Evolutionary conservation across 2,329 filamentous ascomycete genomes (phyloP), one percentile per base, ranked within the genome.

Genomic region (Aspergillus sp.): DNA sequence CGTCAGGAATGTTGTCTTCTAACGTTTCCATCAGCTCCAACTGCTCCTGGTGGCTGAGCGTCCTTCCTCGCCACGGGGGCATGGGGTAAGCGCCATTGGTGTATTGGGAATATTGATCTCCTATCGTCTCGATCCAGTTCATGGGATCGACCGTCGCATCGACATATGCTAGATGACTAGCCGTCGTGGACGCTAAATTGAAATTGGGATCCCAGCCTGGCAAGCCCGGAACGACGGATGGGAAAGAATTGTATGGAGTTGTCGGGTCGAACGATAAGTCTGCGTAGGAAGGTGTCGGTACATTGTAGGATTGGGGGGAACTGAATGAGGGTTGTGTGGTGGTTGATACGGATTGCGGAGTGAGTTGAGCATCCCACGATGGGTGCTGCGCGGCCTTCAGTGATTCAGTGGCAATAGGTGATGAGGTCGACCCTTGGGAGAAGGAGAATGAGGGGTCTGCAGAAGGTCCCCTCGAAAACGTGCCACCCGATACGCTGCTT

Each of bases 1-100:
- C 74, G 63, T 80, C 78, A 3, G 79, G 79, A 51, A 80, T 67
- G 81, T 90, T 74, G 8, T 78, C 70, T 74, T 95, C 90, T 36
- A 96, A 82, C 52, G 88, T 87, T 58, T 88, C 87, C 89, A 96
- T 92, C 39, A 96, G 80, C 78, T 96, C 91, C 64, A 89, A 78
- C 76, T 95, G 91, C 75, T 96, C 91, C 70, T 91, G 86, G 64
- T 92, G 89, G 61, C 88, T 93, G 32, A 96, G 80, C 61, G 82
- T 82, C 84, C 91, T 69, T 86, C 87, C 61, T 82, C 84, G 71
- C 85, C 84, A 74, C 64, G 78, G 69, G 70, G 81, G 74, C 62
- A 78, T 72, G 30, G 77, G 78, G 59, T 78, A 79, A 10, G 78
- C 76, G 49, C 81, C 78, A 47, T 79, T 77, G 64, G 79, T 77